phyloP scores from a whole-genome alignment of 331 rosid genomes.

The Erythrophleum ivorense region DNA sequence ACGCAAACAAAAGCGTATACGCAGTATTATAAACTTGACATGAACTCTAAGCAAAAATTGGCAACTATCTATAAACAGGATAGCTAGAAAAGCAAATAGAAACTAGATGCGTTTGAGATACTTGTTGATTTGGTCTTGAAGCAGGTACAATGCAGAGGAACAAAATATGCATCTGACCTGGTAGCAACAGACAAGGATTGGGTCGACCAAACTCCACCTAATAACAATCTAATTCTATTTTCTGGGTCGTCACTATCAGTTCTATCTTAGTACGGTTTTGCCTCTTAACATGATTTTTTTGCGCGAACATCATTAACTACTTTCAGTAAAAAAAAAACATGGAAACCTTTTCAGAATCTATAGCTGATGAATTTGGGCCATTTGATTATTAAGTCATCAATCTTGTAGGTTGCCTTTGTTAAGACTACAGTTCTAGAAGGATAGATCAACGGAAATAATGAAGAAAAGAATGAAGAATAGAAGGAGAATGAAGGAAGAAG shows the following conservation, averaged over 20 bases:
- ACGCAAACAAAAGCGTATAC: neutral
- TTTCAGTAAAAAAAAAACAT: neutral
- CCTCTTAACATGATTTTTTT: neutral
- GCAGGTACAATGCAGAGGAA: neutral
- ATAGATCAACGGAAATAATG: no score
- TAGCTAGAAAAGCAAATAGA: slow-evolving; percentile 5
- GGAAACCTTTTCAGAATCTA: neutral
- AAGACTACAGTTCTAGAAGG: no score
- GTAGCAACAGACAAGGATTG: neutral
- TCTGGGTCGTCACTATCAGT: neutral
- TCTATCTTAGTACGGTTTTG: neutral
- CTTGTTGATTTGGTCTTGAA: neutral
- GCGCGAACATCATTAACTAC: neutral
- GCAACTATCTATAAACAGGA: neutral
- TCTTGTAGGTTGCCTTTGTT: no score
- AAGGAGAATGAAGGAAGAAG: no score
- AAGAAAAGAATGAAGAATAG: no score
- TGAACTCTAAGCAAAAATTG: neutral
- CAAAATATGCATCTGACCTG: neutral
- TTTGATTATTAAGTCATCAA: no score
- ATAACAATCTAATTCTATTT: neutral
- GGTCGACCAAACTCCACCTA: neutral
- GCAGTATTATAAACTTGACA: neutral
- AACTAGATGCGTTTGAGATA: neutral
- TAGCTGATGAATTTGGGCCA: neutral